phyloP scores from a whole-genome alignment of 306 rosid genomes.

The Vicia sativa region DNA sequence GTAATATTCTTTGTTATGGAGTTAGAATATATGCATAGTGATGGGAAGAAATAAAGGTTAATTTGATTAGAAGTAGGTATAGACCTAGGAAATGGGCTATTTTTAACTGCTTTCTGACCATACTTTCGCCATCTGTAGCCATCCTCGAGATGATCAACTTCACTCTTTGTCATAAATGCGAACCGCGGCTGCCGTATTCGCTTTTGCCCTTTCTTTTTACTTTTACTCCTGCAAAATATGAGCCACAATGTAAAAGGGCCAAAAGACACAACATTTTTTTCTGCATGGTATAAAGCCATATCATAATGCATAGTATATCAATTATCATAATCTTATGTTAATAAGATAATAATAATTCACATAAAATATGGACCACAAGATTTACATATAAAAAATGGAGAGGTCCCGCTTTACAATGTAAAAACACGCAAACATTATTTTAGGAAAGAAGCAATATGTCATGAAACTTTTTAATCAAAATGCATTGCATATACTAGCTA shows the following conservation, averaged over 20 bases:
- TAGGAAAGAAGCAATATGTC: conserved; percentile 31
- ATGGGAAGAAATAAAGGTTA: background rate
- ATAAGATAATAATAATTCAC: conserved; percentile 25
- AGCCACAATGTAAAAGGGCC: conserved; percentile 15
- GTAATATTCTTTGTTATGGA: background rate
- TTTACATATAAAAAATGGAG: conserved; percentile 1
- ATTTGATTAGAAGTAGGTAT: conserved; percentile 31
- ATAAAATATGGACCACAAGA: conserved; percentile 47
- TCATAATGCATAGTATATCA: background rate
- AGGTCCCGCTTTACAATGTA: conserved; percentile 26
- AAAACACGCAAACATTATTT: conserved; percentile 38
- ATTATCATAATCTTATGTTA: conserved; percentile 2
- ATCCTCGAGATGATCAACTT: conserved; percentile 95
- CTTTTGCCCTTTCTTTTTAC: conserved; percentile 82
- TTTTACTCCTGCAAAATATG: conserved; percentile 68
- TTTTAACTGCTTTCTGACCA: conserved; percentile 97
- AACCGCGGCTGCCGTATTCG: conserved; percentile 86
- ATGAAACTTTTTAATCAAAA: conserved; percentile 30
- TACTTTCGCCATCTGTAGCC: conserved; percentile 98
- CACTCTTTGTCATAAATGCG: conserved; percentile 96
- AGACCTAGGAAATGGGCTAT: conserved; percentile 93
- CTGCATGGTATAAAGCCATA: conserved; percentile 30
- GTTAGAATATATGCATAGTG: background rate
- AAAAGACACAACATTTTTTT: conserved; percentile 21
- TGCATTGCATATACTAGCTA: conserved; percentile 19